Evolutionary conservation across 495 filamentous ascomycete species (phyloP).

Genomic region (Lindgomyces ingoldianus): DNA sequence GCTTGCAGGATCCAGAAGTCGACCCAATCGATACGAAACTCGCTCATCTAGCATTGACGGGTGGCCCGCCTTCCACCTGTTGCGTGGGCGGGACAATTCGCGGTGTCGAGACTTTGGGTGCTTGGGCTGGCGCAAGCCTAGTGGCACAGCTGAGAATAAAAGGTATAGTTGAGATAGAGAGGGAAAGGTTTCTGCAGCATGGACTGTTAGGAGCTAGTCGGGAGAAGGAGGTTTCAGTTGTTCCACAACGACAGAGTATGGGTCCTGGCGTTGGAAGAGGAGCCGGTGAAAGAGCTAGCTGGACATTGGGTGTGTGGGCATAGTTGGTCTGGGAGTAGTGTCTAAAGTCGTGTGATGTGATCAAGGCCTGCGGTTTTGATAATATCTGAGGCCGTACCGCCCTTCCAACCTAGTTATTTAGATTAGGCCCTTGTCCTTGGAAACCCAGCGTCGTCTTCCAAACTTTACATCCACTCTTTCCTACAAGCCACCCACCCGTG

Average conservation of each 20-base stretch:
- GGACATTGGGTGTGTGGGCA: constrained; percentile 81
- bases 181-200: constrained; percentile 78
- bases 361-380: neutral
- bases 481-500: too few relatives aligned
- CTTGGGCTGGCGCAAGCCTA: constrained; percentile 88
- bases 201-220: constrained; percentile 70
- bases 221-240: constrained; percentile 60
- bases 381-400: neutral
- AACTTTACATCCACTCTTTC: too few relatives aligned
- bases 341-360: neutral
- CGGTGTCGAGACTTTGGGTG: constrained; percentile 77
- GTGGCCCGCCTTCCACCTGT: constrained; percentile 20
- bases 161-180: constrained; percentile 79
- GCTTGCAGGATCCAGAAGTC: constrained; percentile 26
- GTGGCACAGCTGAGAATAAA: constrained; percentile 70
- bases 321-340: constrained; percentile 30
- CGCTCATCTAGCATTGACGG: constrained; percentile 8
- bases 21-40: constrained; percentile 32
- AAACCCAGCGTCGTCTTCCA: too few relatives aligned
- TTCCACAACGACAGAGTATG: constrained; percentile 60
- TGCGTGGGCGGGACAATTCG: constrained; percentile 63
- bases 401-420: neutral
- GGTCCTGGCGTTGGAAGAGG: constrained; percentile 56
- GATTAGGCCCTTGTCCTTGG: too few relatives aligned
- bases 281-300: constrained; percentile 63